Base-by-base conservation (phyloP, 2,329 filamentous ascomycete genomes). In the Fusarium pininemorale region DNA sequence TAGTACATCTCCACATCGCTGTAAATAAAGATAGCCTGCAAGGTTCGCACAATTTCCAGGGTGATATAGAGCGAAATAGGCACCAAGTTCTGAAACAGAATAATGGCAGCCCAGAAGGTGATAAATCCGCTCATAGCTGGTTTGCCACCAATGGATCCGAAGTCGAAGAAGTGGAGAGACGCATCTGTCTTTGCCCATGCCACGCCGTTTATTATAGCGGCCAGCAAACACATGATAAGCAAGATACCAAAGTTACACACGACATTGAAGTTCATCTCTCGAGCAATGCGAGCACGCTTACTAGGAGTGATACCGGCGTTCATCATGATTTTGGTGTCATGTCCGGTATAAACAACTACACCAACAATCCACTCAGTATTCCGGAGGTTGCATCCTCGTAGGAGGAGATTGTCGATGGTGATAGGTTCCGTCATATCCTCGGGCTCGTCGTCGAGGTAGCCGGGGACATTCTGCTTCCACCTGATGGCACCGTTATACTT, bases 261-360 rank as follows among this genome's bases (percentile, higher is more conserved):
- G 82, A 99, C 95, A 82, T 98, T 98, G 89, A 94, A 97, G 85
- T 99, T 99, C 76, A 99, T 89, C 81, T 98, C 95, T 72, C 94
- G 92, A 60, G 95, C 94, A 78, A 99, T 95, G 75, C 94, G 91
- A 42, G 96, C 91, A 72, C 96, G 93, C 86, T 99, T 99, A 81
- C 91, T 97, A 18, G 97, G 96, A 4, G 96, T 99, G 71, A 96
- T 92, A 69, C 96, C 96, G 35, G 96, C 94, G 81, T 99, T 99
- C 85, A 98, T 93, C 96, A 99, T 99, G 81, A 98, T 98, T 85
- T 98, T 99, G 39, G 96, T 98, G 81, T 99, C 96, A 79, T 95
- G 91, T 39, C 96, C 96, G 20, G 96, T 98, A 83, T 97, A 99
- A 24, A 97, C 87, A 56, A 98, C 96, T 7, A 99, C 89, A 60